Conservation (phyloP, 2,329 filamentous ascomycete genomes). For the Neonectria punicea region DNA sequence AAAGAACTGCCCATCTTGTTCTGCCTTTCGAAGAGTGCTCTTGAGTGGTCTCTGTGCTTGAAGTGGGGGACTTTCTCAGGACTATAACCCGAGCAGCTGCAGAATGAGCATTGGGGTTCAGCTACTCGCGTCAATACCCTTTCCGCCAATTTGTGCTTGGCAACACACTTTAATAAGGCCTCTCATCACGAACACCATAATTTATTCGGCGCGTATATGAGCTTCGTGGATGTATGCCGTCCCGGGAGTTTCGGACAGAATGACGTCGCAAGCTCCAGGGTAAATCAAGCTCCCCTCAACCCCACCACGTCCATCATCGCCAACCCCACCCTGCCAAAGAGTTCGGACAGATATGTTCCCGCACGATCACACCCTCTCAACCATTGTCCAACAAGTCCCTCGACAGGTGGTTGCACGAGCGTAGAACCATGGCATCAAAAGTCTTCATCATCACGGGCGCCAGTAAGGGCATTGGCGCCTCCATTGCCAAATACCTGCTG, state of each 20-base stretch:
- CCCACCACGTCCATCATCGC: constrained; percentile 18
- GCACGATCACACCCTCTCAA: constrained; percentile 5
- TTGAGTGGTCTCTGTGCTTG: too few species aligned
- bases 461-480: constrained; percentile 71
- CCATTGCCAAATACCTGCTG: constrained; percentile 63
- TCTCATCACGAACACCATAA: neutral
- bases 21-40: too few species aligned
- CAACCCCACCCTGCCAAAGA: constrained; percentile 12
- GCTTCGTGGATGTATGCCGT: neutral
- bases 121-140: too few species aligned
- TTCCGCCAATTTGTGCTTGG: too few species aligned
- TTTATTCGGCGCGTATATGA: neutral
- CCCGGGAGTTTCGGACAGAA: neutral
- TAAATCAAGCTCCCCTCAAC: constrained; percentile 31
- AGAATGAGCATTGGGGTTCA: too few species aligned
- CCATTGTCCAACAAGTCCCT: constrained; percentile 5
- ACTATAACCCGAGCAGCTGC: too few species aligned
- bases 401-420: constrained; percentile 9
- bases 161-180: neutral
- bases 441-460: constrained; percentile 76
- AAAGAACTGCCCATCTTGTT: neutral
- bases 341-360: constrained; percentile 1
- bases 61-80: too few species aligned
- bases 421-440: constrained; percentile 61
- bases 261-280: constrained; percentile 37